Evolutionary conservation across 1,139 yeast species (phyloP), one percentile per base, ranked within the genome.

Genomic region (Suhomyces bokatorum): DNA sequence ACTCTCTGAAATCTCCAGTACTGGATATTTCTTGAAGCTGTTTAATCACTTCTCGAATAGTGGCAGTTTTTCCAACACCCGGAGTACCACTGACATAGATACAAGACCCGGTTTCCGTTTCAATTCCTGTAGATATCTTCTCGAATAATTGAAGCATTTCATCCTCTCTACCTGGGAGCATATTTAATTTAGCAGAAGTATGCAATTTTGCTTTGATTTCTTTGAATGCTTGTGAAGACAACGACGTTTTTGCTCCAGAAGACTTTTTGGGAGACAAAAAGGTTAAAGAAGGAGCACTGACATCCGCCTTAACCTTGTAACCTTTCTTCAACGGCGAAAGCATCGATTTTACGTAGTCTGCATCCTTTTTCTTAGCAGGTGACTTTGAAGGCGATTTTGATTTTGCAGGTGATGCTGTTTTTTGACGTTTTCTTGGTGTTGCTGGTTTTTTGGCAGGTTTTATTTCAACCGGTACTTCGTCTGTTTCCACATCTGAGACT

Each of bases 41-140:
- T 24, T 78, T 75, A 36, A 95, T 77, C 0, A 87, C 98, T 56
- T 90, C 96, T 46, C 96, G 70, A 3, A 93, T 84, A 0, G 98
- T 93, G 6, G 96, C 95, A 0, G 99, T 93, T 62, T 93, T 93
- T 12, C 99, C 99, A 4, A 95, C 91, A 10, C 99, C 99, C 0
- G 99, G 99, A 0, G 97, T 90, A 2, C 99, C 99, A 64, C 97
- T 88, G 6, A 93, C 83, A 58, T 91, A 93, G 6, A 93, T 68
- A 56, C 97, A 88, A 15, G 93, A 80, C 0, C 99, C 98, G 1
- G 85, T 78, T 37, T 80, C 80, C 14, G 85, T 78, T 43, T 77
- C 76, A 29, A 93, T 80, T 1, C 97, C 89, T 41, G 82, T 75
- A 56, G 89, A 93, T n/a, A 93, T 63, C 39, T 83, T 81, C 43